Base-by-base conservation (phyloP, 805 yeast species). In the Cyberlindnera americana region DNA sequence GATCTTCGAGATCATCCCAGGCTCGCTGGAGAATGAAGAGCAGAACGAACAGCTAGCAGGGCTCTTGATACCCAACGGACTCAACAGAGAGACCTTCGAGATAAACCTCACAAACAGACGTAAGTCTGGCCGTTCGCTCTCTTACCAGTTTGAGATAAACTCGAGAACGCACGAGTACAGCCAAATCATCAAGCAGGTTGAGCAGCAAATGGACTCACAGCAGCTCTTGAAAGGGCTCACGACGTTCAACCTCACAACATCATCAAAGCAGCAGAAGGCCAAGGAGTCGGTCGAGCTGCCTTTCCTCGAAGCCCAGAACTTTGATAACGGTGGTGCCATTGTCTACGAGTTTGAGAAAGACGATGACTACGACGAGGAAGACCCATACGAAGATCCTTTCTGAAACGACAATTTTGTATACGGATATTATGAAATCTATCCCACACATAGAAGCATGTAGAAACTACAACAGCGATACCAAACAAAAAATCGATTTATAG, bases 291-390 rank as follows among this genome's bases (percentile, higher is more conserved):
- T 93, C 3, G 95, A 84, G 34, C 67, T 91, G 43, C 99, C 99
- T n/a, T 91, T 70, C 60, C 66, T 91, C 67, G 85, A 83, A 48
- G 98, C 98, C 0, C 98, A 91, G 55, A 66, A 69, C 14, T 85
- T 83, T 16, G 75, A 78, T 24, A 66, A 76, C 35, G 96, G 95
- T 38, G 96, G 98, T 15, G 97, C 99, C 1, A 90, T 93, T 50
- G 95, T 91, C 4, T 91, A 91, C 57, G 93, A 93, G 57, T 93
- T 81, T 58, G 98, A 93, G 54, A 87, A 90, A 57, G 98, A 91
- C 60, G 99, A 91, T 59, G 99, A 91, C 61, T 91, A 90, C 57
- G 99, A 91, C 56, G 99, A 91, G 60, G 98, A 93, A 53, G 99
- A 91, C 62, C 97, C 98, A 0, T 91, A 81, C 56, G 99, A 91